Evolutionary conservation across 805 yeast species (phyloP).

Genomic region (Yamadazyma scolyti): DNA sequence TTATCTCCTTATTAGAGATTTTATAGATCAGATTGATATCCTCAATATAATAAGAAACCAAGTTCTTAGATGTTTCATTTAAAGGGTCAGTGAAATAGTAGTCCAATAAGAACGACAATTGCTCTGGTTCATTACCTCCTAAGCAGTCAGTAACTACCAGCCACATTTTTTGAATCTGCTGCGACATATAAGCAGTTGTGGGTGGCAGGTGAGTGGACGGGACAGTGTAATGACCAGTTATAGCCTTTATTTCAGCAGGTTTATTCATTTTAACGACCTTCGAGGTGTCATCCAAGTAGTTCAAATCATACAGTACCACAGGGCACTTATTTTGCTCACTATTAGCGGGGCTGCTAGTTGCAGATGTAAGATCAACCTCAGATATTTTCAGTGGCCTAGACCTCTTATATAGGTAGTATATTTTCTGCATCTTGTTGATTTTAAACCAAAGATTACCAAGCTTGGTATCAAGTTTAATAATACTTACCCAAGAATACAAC

Average conservation of each 20-base stretch:
- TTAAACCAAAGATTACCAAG: slow-evolving; percentile 38
- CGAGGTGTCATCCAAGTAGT: slow-evolving; percentile 32
- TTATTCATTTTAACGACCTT: no score
- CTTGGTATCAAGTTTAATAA: slow-evolving; percentile 36
- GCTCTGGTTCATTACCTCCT: slow-evolving; percentile 16
- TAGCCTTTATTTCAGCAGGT: no score
- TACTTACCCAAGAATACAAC: slow-evolving; percentile 35
- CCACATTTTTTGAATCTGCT: slow-evolving; percentile 30
- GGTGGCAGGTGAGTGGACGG: neutral
- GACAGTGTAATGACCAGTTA: neutral
- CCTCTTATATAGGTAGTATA: slow-evolving; percentile 35
- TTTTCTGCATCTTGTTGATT: slow-evolving; percentile 37
- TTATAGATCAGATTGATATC: no score
- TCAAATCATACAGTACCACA: slow-evolving; percentile 38
- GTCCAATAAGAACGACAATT: slow-evolving; percentile 26
- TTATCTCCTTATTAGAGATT: no score
- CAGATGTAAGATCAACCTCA: slow-evolving; percentile 24
- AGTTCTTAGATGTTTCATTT: slow-evolving; percentile 15
- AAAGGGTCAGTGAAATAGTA: slow-evolving; percentile 20
- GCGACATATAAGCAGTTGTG: no score
- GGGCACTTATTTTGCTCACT: slow-evolving; percentile 25
- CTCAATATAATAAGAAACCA: slow-evolving; percentile 21
- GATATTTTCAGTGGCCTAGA: slow-evolving; percentile 13
- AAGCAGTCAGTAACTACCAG: slow-evolving; percentile 15
- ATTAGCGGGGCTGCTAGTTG: slow-evolving; percentile 1